phyloP scores from a whole-genome alignment of 768 basidiomycete genomes.

The Suillus paluster region DNA sequence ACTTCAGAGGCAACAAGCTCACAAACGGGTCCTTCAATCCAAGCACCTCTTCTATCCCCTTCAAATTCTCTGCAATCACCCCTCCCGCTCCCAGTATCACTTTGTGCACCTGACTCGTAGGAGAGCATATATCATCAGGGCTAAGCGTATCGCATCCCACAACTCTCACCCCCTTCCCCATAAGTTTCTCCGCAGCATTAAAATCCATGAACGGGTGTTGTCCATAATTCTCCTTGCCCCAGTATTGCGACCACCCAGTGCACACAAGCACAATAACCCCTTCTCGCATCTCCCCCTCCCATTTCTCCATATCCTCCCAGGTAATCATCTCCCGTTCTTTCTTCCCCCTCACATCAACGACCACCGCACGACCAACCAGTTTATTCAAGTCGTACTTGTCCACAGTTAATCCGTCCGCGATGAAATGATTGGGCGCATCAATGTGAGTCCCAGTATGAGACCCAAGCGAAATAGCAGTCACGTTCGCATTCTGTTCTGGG shows the following conservation, averaged over 20 bases:
- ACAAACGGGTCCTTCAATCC: constrained; percentile 44
- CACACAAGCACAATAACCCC: constrained; percentile 56
- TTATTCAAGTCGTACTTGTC: constrained; percentile 56
- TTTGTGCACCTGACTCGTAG: constrained; percentile 56
- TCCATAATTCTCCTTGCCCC: constrained; percentile 52
- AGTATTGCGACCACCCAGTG: constrained; percentile 68
- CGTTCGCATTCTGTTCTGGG: constrained; percentile 11
- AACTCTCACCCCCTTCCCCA: constrained; percentile 55
- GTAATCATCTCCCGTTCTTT: constrained; percentile 50
- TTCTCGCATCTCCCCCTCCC: constrained; percentile 40
- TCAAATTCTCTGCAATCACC: constrained; percentile 72
- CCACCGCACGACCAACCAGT: constrained; percentile 55
- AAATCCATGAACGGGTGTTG: constrained; percentile 63
- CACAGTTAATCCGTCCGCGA: constrained; percentile 54
- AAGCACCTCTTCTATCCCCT: constrained; percentile 50
- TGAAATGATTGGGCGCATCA: constrained; percentile 76
- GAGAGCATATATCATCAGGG: constrained; percentile 56
- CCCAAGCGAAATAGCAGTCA: constrained; percentile 52
- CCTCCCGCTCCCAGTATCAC: constrained; percentile 62
- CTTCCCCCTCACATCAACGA: constrained; percentile 56
- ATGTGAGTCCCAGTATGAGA: constrained; percentile 81
- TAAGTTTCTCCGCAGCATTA: constrained; percentile 52
- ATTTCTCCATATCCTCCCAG: constrained; percentile 54
- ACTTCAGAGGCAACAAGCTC: constrained; percentile 59
- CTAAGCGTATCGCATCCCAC: constrained; percentile 66